Evolutionary conservation across 495 filamentous ascomycete species (phyloP).

Genomic region (Talaromyces adpressus): DNA sequence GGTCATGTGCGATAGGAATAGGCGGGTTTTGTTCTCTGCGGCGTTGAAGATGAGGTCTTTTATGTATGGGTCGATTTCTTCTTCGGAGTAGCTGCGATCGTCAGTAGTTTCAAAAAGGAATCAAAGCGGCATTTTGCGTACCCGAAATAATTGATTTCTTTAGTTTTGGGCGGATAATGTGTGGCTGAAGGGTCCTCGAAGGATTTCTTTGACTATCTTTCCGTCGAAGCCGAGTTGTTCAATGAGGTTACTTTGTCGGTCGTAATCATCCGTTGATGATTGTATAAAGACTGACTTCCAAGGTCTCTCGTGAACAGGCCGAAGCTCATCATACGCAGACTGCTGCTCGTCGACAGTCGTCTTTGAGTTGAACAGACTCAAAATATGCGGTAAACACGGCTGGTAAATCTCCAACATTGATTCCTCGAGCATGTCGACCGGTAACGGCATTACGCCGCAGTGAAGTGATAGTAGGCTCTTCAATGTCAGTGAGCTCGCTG

Average conservation of each 20-base stretch:
- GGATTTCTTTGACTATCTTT: conserved; percentile 24
- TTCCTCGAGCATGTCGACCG: conserved; percentile 40
- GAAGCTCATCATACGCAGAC: neutral
- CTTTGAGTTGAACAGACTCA: conserved; percentile 33
- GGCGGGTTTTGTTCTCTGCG: conserved; percentile 31
- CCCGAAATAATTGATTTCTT: conserved; percentile 40
- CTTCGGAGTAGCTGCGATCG: conserved; percentile 26
- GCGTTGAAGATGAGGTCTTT: conserved; percentile 34
- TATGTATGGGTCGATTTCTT: conserved; percentile 33
- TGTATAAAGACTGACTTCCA: conserved; percentile 43
- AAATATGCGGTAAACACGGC: conserved; percentile 37
- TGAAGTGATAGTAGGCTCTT: conserved; percentile 39
- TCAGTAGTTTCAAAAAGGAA: neutral
- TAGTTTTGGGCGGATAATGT: conserved; percentile 20
- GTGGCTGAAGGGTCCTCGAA: conserved; percentile 24
- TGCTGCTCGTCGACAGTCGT: conserved; percentile 10
- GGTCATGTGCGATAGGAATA: conserved; percentile 41
- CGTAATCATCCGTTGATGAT: conserved; percentile 39
- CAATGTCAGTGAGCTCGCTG: conserved; percentile 38
- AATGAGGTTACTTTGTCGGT: conserved; percentile 30
- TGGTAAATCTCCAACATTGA: conserved; percentile 35
- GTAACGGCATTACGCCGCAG: conserved; percentile 36
- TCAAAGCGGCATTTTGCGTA: neutral
- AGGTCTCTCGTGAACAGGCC: conserved; percentile 11
- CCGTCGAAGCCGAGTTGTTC: conserved; percentile 33